phyloP scores from a whole-genome alignment of 78 protist species.

The Chrysochromulina tobinii region DNA sequence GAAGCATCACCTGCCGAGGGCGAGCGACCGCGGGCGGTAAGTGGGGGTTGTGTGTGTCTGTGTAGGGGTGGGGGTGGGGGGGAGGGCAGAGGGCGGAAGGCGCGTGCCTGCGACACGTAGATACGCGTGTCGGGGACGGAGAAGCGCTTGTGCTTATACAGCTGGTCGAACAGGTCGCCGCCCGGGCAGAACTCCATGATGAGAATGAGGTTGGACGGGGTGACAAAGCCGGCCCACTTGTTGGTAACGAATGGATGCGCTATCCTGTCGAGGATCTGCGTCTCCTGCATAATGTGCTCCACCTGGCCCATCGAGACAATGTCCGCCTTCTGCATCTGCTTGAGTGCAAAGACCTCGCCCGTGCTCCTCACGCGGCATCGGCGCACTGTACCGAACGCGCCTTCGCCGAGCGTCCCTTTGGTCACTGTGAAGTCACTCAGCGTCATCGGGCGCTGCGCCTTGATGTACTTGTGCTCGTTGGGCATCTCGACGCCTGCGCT shows the following conservation, averaged over 20 bases:
- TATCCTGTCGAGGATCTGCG: not conserved
- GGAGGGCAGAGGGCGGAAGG: not conserved
- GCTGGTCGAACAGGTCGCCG: constrained; percentile 36
- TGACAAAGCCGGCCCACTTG: not conserved
- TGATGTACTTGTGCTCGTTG: too few relatives aligned
- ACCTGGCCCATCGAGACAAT: constrained; percentile 38
- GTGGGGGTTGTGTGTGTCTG: not conserved
- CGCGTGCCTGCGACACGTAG: not conserved
- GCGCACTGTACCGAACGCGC: constrained; percentile 46
- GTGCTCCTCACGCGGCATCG: not conserved
- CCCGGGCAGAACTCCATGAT: constrained; percentile 16
- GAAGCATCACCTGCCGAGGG: constrained; percentile 54
- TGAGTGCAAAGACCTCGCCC: constrained; percentile 40
- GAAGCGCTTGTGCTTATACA: not conserved
- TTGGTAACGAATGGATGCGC: constrained; percentile 31
- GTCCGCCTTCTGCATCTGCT: constrained; percentile 40
- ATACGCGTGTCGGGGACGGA: not conserved
- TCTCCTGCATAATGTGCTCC: constrained; percentile 42
- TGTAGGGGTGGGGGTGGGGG: not conserved
- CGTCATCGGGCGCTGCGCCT: not conserved
- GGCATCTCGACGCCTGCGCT: too few relatives aligned
- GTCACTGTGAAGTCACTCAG: not conserved
- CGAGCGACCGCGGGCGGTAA: not conserved
- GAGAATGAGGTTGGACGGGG: constrained; percentile 9
- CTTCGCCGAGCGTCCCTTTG: not conserved